Base-by-base conservation (phyloP, 371 early-diverging fungal species). In the Apophysomyces elegans region DNA sequence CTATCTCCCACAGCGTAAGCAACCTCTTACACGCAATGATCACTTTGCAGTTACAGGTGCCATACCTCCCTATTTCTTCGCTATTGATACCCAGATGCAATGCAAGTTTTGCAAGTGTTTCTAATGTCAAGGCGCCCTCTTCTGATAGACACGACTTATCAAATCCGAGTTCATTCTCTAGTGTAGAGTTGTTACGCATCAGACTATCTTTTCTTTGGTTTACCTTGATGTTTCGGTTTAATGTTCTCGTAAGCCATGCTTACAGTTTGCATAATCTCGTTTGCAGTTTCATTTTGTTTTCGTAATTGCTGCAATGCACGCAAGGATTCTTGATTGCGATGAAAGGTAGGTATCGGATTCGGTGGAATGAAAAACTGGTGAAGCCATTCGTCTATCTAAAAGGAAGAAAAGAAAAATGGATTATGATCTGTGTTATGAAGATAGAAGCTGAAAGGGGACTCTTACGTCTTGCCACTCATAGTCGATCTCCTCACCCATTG, bases 311-410 rank as follows among this genome's bases (percentile, higher is more conserved):
- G 41, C 18, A 69, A 44, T 11, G 44, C 57, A 16, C 61, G 62
- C n/a, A 66, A 57, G 32, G 67, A 56, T 44, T 43, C 13, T 26
- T 61, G 62, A 57, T 61, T 56, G 18, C 58, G 46, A 8, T 66
- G 58, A 39, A 45, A 61, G 7, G 54, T 5, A 26, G 69, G 65
- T 32, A 61, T 58, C 5, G 38, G 43, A 26, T 57, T 37, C 14
- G 44, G 57, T 13, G 69, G 9, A 47, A 50, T 9, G 21, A 64
- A 64, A 37, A 69, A 47, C 12, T 61, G 61, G 9, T 50, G 56
- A 16, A 69, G 65, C 69, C 69, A 69, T 32, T 14, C 59, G 18
- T 64, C 64, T 16, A 61, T 47, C 69, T 69, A 32, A 37, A 37
- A 54, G 35, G 26, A 46, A n/a, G 47, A 47, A 47, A 18, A 43